phyloP scores from a whole-genome alignment of 2,329 filamentous ascomycete species.

The Fusarium chaquense region DNA sequence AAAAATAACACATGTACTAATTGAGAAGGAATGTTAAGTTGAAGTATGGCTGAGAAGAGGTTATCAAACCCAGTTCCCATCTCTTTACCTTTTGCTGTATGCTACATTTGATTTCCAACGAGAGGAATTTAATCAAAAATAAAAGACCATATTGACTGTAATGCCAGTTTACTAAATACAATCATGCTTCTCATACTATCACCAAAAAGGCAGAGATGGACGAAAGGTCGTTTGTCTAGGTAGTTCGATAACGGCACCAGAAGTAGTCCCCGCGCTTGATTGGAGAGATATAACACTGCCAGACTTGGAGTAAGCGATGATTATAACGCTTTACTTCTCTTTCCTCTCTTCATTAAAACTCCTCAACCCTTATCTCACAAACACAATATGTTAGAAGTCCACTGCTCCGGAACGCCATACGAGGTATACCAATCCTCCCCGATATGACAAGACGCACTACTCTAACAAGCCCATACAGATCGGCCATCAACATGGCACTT shows the following conservation, averaged over 20 bases:
- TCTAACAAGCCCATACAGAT: slow-evolving; percentile 6
- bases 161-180: too few species aligned
- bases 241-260: not conserved
- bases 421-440: not conserved
- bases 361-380: accelerated
- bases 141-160: too few species aligned
- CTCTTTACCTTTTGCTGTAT: too few species aligned
- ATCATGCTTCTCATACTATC: too few species aligned
- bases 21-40: too few species aligned
- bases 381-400: slow-evolving; percentile 20
- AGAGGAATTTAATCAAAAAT: too few species aligned
- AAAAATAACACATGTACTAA: too few species aligned
- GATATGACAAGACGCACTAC: not conserved
- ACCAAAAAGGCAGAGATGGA: too few species aligned
- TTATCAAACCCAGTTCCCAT: too few species aligned
- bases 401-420: slow-evolving; percentile 29
- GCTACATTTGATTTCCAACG: too few species aligned
- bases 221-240: not conserved
- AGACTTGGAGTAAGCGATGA: slow-evolving; percentile 11
- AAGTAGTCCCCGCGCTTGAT: slow-evolving; percentile 15
- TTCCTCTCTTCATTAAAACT: not conserved
- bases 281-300: not conserved
- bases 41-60: too few species aligned
- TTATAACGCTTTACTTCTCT: not conserved
- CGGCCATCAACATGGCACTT: slow-evolving; percentile 32